phyloP scores from a whole-genome alignment of 768 basidiomycete genomes.

The Hypsizygus marmoreus region DNA sequence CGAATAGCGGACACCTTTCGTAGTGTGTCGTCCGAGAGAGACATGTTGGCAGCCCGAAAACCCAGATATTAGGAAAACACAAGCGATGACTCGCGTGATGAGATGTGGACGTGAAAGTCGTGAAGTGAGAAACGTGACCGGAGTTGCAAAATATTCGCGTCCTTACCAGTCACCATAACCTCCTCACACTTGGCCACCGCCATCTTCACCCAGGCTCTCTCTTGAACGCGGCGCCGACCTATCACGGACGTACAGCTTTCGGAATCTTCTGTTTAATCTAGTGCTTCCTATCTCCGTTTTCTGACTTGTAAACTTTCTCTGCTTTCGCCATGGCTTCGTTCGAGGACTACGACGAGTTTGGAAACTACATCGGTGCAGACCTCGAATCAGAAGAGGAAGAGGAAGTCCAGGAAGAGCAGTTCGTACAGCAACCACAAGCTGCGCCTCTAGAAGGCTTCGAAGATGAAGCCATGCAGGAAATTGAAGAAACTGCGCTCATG shows the following conservation, averaged over 20 bases:
- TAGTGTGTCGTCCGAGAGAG: conserved; percentile 37
- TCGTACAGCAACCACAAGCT: conserved; percentile 35
- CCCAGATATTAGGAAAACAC: not conserved
- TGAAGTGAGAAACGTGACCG: conserved; percentile 20
- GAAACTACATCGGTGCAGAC: conserved; percentile 97
- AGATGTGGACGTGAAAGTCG: not conserved
- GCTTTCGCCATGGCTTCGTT: conserved; percentile 47
- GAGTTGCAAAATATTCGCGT: conserved; percentile 35
- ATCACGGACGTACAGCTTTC: too few species aligned
- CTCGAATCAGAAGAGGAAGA: conserved; percentile 86
- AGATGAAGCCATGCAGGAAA: conserved; percentile 59
- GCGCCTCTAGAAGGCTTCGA: conserved; percentile 84
- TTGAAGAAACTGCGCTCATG: conserved; percentile 72
- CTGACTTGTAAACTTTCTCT: conserved; percentile 7
- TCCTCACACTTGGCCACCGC: conserved; percentile 7
- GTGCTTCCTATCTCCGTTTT: not conserved
- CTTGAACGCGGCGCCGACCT: too few species aligned
- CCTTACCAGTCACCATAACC: conserved; percentile 6
- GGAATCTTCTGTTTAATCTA: not conserved
- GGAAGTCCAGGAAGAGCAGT: conserved; percentile 54
- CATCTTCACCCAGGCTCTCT: conserved; percentile 6
- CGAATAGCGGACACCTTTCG: conserved; percentile 52
- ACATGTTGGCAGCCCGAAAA: conserved; percentile 18
- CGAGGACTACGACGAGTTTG: conserved; percentile 92
- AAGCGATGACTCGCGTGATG: not conserved